phyloP scores from a whole-genome alignment of 306 rosid species.

The Cucurbita pepo region DNA sequence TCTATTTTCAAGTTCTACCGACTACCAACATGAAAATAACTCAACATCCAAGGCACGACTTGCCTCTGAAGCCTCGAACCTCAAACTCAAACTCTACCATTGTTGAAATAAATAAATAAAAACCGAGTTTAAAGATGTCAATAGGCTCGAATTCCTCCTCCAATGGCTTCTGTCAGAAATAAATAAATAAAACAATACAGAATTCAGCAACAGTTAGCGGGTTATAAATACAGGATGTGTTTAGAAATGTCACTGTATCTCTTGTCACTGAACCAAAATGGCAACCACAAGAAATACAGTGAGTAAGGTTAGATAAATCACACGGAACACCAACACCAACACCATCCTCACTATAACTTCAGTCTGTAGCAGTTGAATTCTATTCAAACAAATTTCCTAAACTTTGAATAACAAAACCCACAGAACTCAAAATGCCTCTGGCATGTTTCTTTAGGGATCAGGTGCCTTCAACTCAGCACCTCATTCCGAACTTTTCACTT shows the following conservation, averaged over 20 bases:
- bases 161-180: neutral
- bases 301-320: neutral
- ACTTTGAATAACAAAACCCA: neutral
- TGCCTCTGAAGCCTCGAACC: too few species aligned
- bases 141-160: neutral
- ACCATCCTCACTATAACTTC: too few species aligned
- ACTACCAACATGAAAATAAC: too few species aligned
- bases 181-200: neutral
- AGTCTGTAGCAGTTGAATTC: too few species aligned
- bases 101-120: too few species aligned
- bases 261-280: neutral
- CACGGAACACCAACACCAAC: neutral
- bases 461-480: neutral
- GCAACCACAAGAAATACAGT: neutral
- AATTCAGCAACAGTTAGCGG: neutral
- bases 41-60: too few species aligned
- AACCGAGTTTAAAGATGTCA: too few species aligned
- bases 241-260: neutral
- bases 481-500: neutral
- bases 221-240: neutral
- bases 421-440: neutral
- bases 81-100: too few species aligned
- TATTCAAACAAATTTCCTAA: too few species aligned
- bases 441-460: neutral
- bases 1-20: too few species aligned